Evolutionary conservation across 2,329 filamentous ascomycete genomes (phyloP).

Genomic region (Aspergillus viridinutans): DNA sequence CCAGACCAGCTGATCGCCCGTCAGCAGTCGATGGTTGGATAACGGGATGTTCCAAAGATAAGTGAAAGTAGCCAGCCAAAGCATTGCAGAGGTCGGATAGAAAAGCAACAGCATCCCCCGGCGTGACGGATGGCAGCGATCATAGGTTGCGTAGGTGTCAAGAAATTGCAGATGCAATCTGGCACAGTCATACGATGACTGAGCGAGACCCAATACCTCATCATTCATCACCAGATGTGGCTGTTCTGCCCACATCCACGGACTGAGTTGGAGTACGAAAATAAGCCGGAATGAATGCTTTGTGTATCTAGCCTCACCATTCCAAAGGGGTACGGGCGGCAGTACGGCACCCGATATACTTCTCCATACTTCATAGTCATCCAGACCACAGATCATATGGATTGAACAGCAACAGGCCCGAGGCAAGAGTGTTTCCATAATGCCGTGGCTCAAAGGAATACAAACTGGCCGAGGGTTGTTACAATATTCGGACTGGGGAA

Average conservation of each 20-base stretch:
- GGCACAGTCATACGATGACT: conserved; percentile 18
- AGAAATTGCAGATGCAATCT: conserved; percentile 4
- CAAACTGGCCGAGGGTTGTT: not conserved
- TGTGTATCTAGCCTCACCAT: conserved; percentile 11
- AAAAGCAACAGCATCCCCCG: conserved; percentile 4
- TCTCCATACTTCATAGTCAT: not conserved
- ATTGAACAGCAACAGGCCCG: not conserved
- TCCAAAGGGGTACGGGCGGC: not conserved
- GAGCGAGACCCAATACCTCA: conserved; percentile 20
- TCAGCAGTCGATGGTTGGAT: conserved; percentile 12
- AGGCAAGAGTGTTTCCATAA: not conserved
- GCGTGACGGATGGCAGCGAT: conserved; percentile 13
- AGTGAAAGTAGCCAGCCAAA: conserved; percentile 7
- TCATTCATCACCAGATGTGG: conserved; percentile 13
- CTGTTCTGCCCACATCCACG: conserved; percentile 4
- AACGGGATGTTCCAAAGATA: conserved; percentile 2
- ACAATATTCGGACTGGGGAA: not conserved
- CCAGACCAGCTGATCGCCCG: conserved; percentile 20
- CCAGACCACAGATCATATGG: not conserved
- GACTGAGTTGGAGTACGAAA: conserved; percentile 18
- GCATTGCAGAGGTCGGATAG: conserved; percentile 11
- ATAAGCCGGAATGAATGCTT: conserved; percentile 15
- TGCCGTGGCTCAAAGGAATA: not conserved
- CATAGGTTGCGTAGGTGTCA: conserved; percentile 9
- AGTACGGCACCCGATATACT: not conserved